Base-by-base conservation (phyloP, 1,284 basidiomycete species). In the Apiotrichum montevideense region DNA sequence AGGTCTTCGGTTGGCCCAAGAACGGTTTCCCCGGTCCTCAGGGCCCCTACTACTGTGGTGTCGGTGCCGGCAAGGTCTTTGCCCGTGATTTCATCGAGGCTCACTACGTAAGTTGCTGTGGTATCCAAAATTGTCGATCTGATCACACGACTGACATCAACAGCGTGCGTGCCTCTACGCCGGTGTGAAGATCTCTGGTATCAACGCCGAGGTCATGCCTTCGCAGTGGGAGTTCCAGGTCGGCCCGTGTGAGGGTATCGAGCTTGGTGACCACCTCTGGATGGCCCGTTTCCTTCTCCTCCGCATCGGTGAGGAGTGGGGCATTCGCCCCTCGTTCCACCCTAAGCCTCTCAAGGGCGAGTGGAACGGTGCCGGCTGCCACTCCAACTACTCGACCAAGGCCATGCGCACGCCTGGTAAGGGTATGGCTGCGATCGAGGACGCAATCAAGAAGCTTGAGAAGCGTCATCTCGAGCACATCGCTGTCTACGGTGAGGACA, bases 141-240 rank as follows among this genome's bases (percentile, higher is more conserved):
- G 21, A 21, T 21, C 21, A 21, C 21, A 21, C 21, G 21, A 48
- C 54, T 60, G 14, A 14, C 41, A 21, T 21, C 35, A 40, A 15
- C 54, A 73, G 70, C 73, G 77, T 62, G 81, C 81, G 55, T 99
- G 95, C 79, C 84, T 99, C 59, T 97, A 98, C 79, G 82, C 96
- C 66, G 94, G 93, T 69, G 84, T 99, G 80, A 94, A 93, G 81
- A 98, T 98, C 81, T 95, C 91, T 63, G 96, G 96, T 75, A 98
- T 99, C 82, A 99, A 98, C 78, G 96, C 96, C 65, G 96, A 98
- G 81, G 96, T 98, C 69, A 98, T 98, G 95, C 95, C 96, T 34
- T 87, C 94, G 59, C 96, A 98, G 80, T 98, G 94, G 94, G 95
- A 98, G 81, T 98, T 96, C 88, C 96, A 98, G 80, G 93, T 98